These are phyloP conservation scores for Singerocomus inundabilis DNA, from an alignment of 1,284 basidiomycete genomes.

Conservation along the genomic window DNA sequence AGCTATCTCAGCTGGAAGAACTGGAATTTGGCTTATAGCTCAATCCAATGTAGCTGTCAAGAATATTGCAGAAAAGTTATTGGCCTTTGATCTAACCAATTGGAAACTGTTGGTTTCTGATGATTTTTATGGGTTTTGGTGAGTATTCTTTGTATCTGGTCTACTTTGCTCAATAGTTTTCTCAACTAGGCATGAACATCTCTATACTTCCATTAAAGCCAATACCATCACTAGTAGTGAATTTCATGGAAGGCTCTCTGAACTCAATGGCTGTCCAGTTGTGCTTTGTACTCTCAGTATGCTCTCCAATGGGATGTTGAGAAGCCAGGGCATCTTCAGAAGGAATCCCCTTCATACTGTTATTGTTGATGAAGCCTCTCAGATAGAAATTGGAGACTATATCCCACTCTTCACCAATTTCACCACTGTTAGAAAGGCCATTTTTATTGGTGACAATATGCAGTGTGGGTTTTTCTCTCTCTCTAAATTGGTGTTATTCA, in stretches of 20 bases:
- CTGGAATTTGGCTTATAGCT: constrained; percentile 50
- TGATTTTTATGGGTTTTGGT: constrained; percentile 49
- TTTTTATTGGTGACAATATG: constrained; percentile 49
- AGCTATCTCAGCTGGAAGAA: constrained; percentile 27
- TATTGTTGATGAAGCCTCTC: constrained; percentile 49
- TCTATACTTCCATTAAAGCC: constrained; percentile 38
- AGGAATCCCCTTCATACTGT: constrained; percentile 37
- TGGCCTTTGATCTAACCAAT: constrained; percentile 34
- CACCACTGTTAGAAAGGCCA: constrained; percentile 28
- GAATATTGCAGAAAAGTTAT: constrained; percentile 56
- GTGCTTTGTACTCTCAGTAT: constrained; percentile 64
- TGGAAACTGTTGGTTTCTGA: constrained; percentile 49
- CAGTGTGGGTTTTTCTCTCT: constrained; percentile 39
- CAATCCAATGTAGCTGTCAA: constrained; percentile 56
- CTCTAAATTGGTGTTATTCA: not conserved
- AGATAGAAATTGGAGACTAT: constrained; percentile 46
- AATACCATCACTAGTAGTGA: constrained; percentile 38
- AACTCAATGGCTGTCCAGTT: constrained; percentile 28
- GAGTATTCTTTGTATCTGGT: constrained; percentile 18
- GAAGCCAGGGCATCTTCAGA: constrained; percentile 26
- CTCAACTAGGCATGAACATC: constrained; percentile 50
- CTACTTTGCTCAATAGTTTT: constrained; percentile 1
- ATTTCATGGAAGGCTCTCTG: constrained; percentile 27
- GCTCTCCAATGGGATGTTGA: constrained; percentile 51
- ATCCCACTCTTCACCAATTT: constrained; percentile 37